Conservation (phyloP, 2,329 filamentous ascomycete species). For the Arthrobotrys entomopaga region DNA sequence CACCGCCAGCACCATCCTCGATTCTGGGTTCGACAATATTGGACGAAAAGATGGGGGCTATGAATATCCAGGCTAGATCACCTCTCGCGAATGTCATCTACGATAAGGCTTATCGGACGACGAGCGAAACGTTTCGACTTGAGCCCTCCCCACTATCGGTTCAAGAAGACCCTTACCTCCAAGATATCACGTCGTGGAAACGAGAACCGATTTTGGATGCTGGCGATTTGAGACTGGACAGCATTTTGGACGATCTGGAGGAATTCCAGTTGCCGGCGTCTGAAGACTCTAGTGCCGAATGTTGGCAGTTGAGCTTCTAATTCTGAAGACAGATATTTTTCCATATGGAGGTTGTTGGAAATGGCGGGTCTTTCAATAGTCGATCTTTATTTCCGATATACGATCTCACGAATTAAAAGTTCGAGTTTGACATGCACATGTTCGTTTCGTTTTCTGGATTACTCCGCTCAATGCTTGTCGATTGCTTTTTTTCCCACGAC, state of each 20-base stretch:
- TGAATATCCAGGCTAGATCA: neutral
- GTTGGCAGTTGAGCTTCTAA: slow-evolving; percentile 48
- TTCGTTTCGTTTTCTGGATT: neutral
- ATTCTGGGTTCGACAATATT: slow-evolving; percentile 4
- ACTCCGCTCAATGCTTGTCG: neutral
- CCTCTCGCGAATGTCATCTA: slow-evolving; percentile 12
- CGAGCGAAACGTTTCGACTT: slow-evolving; percentile 10
- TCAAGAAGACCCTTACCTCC: slow-evolving; percentile 20
- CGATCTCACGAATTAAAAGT: neutral
- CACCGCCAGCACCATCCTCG: neutral
- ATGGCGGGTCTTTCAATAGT: neutral
- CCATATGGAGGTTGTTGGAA: no score
- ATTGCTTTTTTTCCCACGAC: neutral
- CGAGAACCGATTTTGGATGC: slow-evolving; percentile 21
- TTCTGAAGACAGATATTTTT: neutral
- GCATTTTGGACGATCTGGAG: slow-evolving; percentile 35
- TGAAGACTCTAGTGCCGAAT: slow-evolving; percentile 31
- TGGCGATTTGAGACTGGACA: slow-evolving; percentile 16
- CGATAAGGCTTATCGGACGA: slow-evolving; percentile 12
- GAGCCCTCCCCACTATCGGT: slow-evolving; percentile 20
- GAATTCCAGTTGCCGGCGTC: slow-evolving; percentile 42
- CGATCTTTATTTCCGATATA: neutral
- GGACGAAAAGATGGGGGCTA: slow-evolving; percentile 15
- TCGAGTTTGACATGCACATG: neutral
- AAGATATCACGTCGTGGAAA: slow-evolving; percentile 42